Evolutionary conservation across 306 rosid genomes (phyloP).

Genomic region (Corylus heterophylla): DNA sequence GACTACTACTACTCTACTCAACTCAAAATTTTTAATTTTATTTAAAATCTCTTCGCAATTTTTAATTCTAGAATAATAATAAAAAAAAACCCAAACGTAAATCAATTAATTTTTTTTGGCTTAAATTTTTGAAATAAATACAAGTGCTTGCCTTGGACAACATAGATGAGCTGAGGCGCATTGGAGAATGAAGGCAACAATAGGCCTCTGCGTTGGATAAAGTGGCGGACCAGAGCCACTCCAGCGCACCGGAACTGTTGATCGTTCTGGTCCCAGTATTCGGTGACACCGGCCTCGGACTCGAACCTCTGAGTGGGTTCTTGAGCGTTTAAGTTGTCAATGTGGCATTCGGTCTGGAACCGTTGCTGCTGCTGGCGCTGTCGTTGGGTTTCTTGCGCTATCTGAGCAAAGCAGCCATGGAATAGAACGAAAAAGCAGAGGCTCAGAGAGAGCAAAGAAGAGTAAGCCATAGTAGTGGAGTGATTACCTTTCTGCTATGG

Average conservation of each 20-base stretch:
- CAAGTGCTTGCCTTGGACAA: conserved; percentile 23
- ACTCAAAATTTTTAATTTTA: too few relatives aligned
- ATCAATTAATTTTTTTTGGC: too few relatives aligned
- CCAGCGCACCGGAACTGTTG: conserved; percentile 34
- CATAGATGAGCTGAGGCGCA: conserved; percentile 28
- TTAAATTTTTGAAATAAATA: neutral
- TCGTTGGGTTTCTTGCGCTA: neutral
- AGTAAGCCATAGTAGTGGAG: conserved; percentile 17
- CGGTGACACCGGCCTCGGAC: conserved; percentile 35
- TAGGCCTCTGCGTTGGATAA: conserved; percentile 23
- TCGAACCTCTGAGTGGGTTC: conserved; percentile 15
- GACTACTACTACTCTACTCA: too few relatives aligned
- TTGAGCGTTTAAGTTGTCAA: conserved; percentile 23
- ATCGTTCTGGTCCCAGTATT: conserved; percentile 28
- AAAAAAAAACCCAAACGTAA: too few relatives aligned
- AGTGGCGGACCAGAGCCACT: conserved; percentile 24
- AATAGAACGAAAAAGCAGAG: conserved; percentile 14
- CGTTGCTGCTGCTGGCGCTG: conserved; percentile 10
- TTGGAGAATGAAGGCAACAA: conserved; percentile 29
- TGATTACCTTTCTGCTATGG: too few relatives aligned
- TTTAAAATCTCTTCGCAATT: too few relatives aligned
- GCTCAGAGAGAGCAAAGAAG: conserved; percentile 16
- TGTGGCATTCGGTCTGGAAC: conserved; percentile 17
- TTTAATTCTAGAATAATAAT: too few relatives aligned
- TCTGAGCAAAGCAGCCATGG: conserved; percentile 26